A percentile compares a stretch with the other conserved stretches of the same genome.
Evolutionary conservation across 208 protist genomes (phyloP).

Genomic region (Willaertia magna): DNA sequence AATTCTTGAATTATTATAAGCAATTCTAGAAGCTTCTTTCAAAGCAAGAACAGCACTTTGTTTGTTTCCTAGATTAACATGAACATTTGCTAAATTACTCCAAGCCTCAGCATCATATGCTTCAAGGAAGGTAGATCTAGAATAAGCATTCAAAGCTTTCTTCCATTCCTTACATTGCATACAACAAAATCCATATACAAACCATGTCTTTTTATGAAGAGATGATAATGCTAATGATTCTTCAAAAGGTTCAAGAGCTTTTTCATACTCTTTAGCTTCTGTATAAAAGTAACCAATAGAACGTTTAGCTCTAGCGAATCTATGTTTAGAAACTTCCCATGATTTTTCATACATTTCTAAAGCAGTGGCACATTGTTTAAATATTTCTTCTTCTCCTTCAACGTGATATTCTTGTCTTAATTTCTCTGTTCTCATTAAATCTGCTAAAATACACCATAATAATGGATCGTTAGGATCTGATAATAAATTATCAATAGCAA

Average conservation of each 20-base stretch:
- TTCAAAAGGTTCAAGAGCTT: conserved; percentile 72
- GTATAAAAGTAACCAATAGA: conserved; percentile 57
- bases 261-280: conserved; percentile 60
- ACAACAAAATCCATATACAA: conserved; percentile 61
- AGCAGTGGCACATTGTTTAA: neutral
- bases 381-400: neutral
- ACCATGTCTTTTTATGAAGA: conserved; percentile 74
- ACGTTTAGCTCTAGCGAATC: conserved; percentile 64
- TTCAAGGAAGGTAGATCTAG: conserved; percentile 67
- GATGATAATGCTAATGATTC: conserved; percentile 61
- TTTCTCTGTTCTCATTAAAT: conserved; percentile 57
- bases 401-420: neutral
- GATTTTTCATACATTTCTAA: conserved; percentile 57
- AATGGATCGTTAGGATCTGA: conserved; percentile 61
- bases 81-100: conserved; percentile 55
- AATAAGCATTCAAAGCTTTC: conserved; percentile 63
- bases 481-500: conserved; percentile 38
- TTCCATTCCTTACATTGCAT: conserved; percentile 51
- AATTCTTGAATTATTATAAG: neutral
- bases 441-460: conserved; percentile 67
- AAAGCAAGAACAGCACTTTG: neutral
- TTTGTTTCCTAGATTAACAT: neutral
- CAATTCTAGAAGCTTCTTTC: neutral
- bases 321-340: conserved; percentile 64
- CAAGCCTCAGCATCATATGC: conserved; percentile 65